phyloP scores from a whole-genome alignment of 2,329 filamentous ascomycete species.

The Neoascochyta sp. region DNA sequence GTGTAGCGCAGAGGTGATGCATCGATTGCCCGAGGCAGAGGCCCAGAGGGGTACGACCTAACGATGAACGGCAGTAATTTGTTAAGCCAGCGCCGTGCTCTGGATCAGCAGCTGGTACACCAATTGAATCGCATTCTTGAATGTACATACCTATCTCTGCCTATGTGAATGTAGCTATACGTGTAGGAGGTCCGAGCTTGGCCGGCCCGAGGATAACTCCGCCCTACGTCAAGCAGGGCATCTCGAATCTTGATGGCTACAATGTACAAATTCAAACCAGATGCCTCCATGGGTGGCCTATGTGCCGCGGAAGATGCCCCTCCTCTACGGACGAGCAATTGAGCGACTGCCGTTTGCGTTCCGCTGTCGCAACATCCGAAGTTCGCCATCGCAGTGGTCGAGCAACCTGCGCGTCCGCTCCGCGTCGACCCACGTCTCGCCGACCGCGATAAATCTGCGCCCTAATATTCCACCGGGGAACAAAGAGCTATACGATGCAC shows the following conservation, averaged over 20 bases:
- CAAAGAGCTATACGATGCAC: slow-evolving; percentile 56
- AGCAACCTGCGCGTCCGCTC: slow-evolving; percentile 26
- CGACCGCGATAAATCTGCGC: slow-evolving; percentile 52
- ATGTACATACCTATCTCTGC: too few species aligned
- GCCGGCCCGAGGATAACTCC: slow-evolving; percentile 25
- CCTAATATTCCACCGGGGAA: slow-evolving; percentile 52
- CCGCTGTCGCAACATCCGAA: slow-evolving; percentile 26
- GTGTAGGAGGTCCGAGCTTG: slow-evolving; percentile 4
- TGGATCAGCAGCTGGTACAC: slow-evolving; percentile 14
- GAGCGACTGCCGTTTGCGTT: slow-evolving; percentile 21
- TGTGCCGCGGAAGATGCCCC: slow-evolving; percentile 30
- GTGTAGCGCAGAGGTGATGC: slow-evolving; percentile 28
- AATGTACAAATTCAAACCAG: slow-evolving; percentile 31
- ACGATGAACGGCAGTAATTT: slow-evolving; percentile 30
- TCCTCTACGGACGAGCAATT: slow-evolving; percentile 25
- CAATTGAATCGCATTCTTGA: too few species aligned
- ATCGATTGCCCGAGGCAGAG: slow-evolving; percentile 18
- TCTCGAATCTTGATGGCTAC: slow-evolving; percentile 10
- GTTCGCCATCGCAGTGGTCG: slow-evolving; percentile 6
- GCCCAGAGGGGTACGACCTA: slow-evolving; percentile 27
- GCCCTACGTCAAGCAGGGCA: slow-evolving; percentile 22
- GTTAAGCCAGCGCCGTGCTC: slow-evolving; percentile 19
- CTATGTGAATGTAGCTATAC: too few species aligned
- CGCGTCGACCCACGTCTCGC: slow-evolving; percentile 46
- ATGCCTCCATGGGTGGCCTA: slow-evolving; percentile 44